Conservation (phyloP, 108 stramenopile species). For the Discostella pseudostelligera region DNA sequence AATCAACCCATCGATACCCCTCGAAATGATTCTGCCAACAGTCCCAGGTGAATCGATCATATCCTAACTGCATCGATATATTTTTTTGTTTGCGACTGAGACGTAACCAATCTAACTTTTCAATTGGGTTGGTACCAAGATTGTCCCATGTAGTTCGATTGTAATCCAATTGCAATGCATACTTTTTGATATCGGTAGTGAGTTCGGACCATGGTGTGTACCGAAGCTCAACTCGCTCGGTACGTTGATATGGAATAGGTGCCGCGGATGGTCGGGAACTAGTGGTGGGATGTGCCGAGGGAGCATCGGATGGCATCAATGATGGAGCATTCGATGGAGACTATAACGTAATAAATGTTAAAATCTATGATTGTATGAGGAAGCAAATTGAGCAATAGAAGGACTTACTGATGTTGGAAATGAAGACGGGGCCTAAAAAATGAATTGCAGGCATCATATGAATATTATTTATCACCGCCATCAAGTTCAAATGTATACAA, state of each 20-base stretch:
- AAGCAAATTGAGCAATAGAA: too few relatives aligned
- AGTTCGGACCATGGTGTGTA: conserved; percentile 19
- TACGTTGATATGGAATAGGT: conserved; percentile 19
- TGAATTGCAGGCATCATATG: too few relatives aligned
- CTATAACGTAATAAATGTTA: not conserved
- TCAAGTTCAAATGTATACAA: too few relatives aligned
- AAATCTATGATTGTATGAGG: too few relatives aligned
- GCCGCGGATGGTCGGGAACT: conserved; percentile 11
- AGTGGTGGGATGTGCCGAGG: conserved; percentile 5
- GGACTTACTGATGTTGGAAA: too few relatives aligned
- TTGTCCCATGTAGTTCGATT: conserved; percentile 17
- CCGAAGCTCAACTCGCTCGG: conserved; percentile 15
- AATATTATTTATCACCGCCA: too few relatives aligned
- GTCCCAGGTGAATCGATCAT: conserved; percentile 30
- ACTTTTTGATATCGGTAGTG: not conserved
- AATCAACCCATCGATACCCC: conserved; percentile 31
- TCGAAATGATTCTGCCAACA: conserved; percentile 41
- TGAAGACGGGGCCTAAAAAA: too few relatives aligned
- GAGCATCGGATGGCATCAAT: not conserved
- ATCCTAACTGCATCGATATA: conserved; percentile 15
- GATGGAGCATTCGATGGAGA: conserved; percentile 7
- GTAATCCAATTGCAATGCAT: conserved; percentile 21
- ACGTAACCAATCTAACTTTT: conserved; percentile 5
- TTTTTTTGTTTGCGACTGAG: conserved; percentile 11
- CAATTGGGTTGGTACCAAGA: conserved; percentile 22